A percentile compares a stretch with the other conserved stretches of the same genome.
Evolutionary conservation across 1,284 basidiomycete genomes (phyloP).

Genomic region (Boletus semigastroideus): DNA sequence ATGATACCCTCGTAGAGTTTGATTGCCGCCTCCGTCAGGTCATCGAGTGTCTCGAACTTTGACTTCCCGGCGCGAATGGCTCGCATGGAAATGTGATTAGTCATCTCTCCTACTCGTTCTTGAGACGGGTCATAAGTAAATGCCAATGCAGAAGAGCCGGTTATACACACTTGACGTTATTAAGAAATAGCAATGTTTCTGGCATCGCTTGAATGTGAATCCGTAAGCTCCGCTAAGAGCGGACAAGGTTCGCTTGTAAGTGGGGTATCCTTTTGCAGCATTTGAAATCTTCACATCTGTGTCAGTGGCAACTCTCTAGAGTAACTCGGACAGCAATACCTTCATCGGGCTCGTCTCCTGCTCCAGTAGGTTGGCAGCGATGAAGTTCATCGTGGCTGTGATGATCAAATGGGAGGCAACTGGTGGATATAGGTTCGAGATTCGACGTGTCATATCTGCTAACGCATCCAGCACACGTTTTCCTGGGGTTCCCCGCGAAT

Average conservation of each 20-base stretch:
- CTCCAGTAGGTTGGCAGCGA: slow-evolving; percentile 31
- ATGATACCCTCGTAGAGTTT: slow-evolving; percentile 6
- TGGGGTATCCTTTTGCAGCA: slow-evolving; percentile 25
- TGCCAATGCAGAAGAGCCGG: not conserved
- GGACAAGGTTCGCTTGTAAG: slow-evolving; percentile 31
- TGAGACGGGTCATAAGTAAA: slow-evolving; percentile 18
- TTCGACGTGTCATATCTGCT: slow-evolving; percentile 26
- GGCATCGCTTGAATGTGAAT: slow-evolving; percentile 36
- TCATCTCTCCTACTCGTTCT: slow-evolving; percentile 34
- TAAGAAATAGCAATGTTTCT: slow-evolving; percentile 30
- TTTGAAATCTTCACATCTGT: slow-evolving; percentile 13
- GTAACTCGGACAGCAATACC: not conserved
- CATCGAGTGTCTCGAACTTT: slow-evolving; percentile 25
- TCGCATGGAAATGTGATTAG: slow-evolving; percentile 34
- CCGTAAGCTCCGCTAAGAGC: slow-evolving; percentile 30
- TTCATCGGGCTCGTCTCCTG: slow-evolving; percentile 27
- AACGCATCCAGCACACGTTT: slow-evolving; percentile 27
- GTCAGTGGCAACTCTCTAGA: not conserved
- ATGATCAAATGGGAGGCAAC: slow-evolving; percentile 29
- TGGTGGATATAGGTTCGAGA: slow-evolving; percentile 14
- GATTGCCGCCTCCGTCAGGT: slow-evolving; percentile 26
- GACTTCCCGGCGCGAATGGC: slow-evolving; percentile 23
- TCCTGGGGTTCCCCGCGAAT: slow-evolving; percentile 20
- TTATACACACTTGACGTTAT: slow-evolving; percentile 34
- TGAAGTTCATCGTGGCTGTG: slow-evolving; percentile 26